Evolutionary conservation across 1,284 basidiomycete species (phyloP).

Genomic region (Porogramme epimiltina): DNA sequence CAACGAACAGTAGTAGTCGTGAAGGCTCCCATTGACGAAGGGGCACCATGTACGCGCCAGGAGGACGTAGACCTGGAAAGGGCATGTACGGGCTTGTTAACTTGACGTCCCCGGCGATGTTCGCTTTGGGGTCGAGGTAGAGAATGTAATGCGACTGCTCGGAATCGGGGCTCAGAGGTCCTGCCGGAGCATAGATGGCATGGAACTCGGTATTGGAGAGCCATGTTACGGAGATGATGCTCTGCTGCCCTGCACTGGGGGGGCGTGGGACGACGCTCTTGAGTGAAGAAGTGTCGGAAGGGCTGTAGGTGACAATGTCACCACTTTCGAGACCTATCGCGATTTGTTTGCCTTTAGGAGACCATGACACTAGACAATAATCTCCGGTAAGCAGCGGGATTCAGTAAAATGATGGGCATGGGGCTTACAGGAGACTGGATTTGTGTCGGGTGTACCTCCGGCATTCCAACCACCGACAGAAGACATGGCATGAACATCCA

Average conservation of each 20-base stretch:
- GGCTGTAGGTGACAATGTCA: slow-evolving; percentile 70
- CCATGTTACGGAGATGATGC: slow-evolving; percentile 66
- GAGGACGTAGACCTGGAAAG: slow-evolving; percentile 51
- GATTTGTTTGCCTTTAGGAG: slow-evolving; percentile 85
- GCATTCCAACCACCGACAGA: slow-evolving; percentile 66
- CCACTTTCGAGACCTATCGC: slow-evolving; percentile 76
- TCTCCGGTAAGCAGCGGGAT: slow-evolving; percentile 5
- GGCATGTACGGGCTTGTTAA: slow-evolving; percentile 55
- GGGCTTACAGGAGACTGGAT: slow-evolving; percentile 49
- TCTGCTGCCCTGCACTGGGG: slow-evolving; percentile 47
- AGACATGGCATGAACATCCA: slow-evolving; percentile 54
- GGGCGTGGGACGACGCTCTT: slow-evolving; percentile 65
- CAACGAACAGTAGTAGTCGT: slow-evolving; percentile 66
- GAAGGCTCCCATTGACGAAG: slow-evolving; percentile 69
- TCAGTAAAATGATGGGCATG: slow-evolving; percentile 3
- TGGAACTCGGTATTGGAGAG: slow-evolving; percentile 75
- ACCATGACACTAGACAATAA: slow-evolving; percentile 69
- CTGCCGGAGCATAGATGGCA: slow-evolving; percentile 61
- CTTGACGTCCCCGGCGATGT: slow-evolving; percentile 49
- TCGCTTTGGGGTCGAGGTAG: slow-evolving; percentile 59
- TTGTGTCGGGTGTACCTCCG: slow-evolving; percentile 47
- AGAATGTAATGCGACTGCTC: slow-evolving; percentile 64
- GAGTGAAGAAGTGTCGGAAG: slow-evolving; percentile 52
- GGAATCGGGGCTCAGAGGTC: slow-evolving; percentile 41
- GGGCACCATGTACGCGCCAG: slow-evolving; percentile 54